A percentile compares a stretch with the other conserved stretches of the same genome.
These are phyloP conservation scores for Pythium monospermum DNA, from an alignment of 352 stramenopile species.

Conservation along the genomic window DNA sequence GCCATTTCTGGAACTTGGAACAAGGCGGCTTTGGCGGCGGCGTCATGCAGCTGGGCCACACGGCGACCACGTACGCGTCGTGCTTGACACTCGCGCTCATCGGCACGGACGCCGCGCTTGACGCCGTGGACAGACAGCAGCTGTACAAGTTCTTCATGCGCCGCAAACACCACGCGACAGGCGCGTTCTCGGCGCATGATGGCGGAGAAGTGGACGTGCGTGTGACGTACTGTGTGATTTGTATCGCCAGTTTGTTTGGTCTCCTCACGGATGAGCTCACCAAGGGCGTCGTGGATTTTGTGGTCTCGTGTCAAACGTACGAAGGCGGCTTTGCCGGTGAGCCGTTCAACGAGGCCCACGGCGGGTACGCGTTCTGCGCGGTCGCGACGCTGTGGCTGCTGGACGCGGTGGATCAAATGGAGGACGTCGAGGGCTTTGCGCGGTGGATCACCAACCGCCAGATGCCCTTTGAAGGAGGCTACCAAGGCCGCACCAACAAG, in stretches of 20 bases:
- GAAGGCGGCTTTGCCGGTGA: slow-evolving; percentile 95
- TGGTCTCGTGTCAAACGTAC: slow-evolving; percentile 94
- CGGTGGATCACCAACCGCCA: slow-evolving; percentile 93
- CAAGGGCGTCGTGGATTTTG: slow-evolving; percentile 68
- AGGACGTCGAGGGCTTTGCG: slow-evolving; percentile 48
- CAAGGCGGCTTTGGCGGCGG: slow-evolving; percentile 94
- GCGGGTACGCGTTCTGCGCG: slow-evolving; percentile 97
- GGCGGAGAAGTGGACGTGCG: slow-evolving; percentile 96
- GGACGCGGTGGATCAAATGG: slow-evolving; percentile 47
- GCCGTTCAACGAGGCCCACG: slow-evolving; percentile 95
- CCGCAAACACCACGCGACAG: slow-evolving; percentile 77
- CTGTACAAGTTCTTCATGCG: slow-evolving; percentile 89
- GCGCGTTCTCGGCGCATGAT: slow-evolving; percentile 96
- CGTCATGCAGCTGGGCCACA: slow-evolving; percentile 83
- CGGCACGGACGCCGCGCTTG: slow-evolving; percentile 71
- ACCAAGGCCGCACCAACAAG: slow-evolving; percentile 97
- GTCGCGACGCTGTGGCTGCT: slow-evolving; percentile 93
- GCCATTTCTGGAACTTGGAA: slow-evolving; percentile 50
- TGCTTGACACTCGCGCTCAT: slow-evolving; percentile 92
- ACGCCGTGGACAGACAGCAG: slow-evolving; percentile 69
- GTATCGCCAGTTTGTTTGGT: slow-evolving; percentile 90
- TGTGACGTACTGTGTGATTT: slow-evolving; percentile 96
- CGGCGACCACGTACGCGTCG: slow-evolving; percentile 93
- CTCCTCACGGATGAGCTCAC: slow-evolving; percentile 89
- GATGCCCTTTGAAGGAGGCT: slow-evolving; percentile 91